Evolutionary conservation across 805 yeast genomes (phyloP), one percentile per base, ranked within the genome.

Genomic region (Metschnikowia similis): DNA sequence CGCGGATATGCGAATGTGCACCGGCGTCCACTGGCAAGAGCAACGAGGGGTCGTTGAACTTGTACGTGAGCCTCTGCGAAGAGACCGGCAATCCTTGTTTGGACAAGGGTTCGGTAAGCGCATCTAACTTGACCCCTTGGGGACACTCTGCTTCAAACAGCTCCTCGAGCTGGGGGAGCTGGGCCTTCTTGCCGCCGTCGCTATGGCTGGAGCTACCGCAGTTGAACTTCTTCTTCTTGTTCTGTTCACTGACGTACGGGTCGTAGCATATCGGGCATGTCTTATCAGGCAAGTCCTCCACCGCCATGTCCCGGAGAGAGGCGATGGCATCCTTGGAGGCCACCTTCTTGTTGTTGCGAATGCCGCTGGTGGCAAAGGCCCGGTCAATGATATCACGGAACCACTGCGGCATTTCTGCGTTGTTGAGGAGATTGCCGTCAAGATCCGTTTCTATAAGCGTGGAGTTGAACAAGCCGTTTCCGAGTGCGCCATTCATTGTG

Each of bases 221-320:
- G 32, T 43, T 43, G 28, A 43, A 43, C 41, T 49, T 51, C 47
- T 41, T 35, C 41, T 56, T 56, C 47, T 54, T 56, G 35, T 52
- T 51, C 28, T 41, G 42, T 14, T 31, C 47, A 11, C n/a, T 16
- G 4, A 47, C 70, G 48, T 68, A 71, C 7, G 60, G 47, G 16
- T 72, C 77, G 53, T 69, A 72, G 58, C 77, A 72, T 16, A 72
- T 72, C 2, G 77, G 74, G 50, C 77, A 72, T 6, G 64, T 66
- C 27, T 52, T 55, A 17, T 58, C 57, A 4, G 53, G 54, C 36
- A 64, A 35, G 2, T 44, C 49, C 6, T 46, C 53, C 10, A 51
- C 11, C 21, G 59, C 64, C 11, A 67, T 64, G 13, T 54, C 61
- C 35, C 56, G 54, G 35, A 72, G 57, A 26, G 67, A 66, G 11